Conservation (phyloP, 176 grass and related monocot genomes). For the Cocos nucifera region DNA sequence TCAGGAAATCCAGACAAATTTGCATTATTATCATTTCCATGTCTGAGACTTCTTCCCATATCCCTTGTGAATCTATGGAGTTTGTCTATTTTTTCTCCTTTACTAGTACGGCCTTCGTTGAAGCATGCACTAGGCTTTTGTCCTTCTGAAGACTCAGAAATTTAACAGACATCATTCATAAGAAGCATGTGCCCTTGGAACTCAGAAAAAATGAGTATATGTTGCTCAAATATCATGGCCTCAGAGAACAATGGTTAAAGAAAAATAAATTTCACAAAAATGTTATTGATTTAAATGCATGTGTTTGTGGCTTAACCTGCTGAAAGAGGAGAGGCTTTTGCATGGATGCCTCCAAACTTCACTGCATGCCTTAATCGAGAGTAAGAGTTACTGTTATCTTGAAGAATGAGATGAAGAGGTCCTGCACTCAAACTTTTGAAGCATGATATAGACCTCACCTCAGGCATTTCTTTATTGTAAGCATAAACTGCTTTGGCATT, state of each 20-base stretch:
- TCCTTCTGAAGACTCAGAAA: constrained; percentile 34
- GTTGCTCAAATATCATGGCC: not conserved
- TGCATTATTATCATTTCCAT: constrained; percentile 24
- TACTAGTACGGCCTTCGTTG: constrained; percentile 44
- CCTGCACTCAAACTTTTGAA: constrained; percentile 28
- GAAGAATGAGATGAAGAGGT: constrained; percentile 30
- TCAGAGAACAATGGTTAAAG: constrained; percentile 11
- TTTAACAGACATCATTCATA: not conserved
- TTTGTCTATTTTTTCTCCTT: constrained; percentile 43
- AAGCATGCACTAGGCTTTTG: constrained; percentile 49
- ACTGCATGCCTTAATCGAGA: constrained; percentile 24
- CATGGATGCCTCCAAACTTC: constrained; percentile 26
- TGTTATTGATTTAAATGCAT: constrained; percentile 20
- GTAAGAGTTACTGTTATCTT: constrained; percentile 11
- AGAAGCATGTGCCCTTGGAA: not conserved
- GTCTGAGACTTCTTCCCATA: constrained; percentile 27
- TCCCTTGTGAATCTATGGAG: constrained; percentile 24
- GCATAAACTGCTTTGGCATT: not conserved
- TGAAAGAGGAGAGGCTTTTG: constrained; percentile 31
- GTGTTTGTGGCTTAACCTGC: constrained; percentile 51
- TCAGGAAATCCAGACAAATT: constrained; percentile 28
- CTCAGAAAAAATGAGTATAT: not conserved
- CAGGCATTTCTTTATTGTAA: constrained; percentile 40
- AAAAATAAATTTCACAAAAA: constrained; percentile 22
- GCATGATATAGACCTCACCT: constrained; percentile 50